Conservation (phyloP, 1,284 basidiomycete genomes). For the Earliella scabrosa region DNA sequence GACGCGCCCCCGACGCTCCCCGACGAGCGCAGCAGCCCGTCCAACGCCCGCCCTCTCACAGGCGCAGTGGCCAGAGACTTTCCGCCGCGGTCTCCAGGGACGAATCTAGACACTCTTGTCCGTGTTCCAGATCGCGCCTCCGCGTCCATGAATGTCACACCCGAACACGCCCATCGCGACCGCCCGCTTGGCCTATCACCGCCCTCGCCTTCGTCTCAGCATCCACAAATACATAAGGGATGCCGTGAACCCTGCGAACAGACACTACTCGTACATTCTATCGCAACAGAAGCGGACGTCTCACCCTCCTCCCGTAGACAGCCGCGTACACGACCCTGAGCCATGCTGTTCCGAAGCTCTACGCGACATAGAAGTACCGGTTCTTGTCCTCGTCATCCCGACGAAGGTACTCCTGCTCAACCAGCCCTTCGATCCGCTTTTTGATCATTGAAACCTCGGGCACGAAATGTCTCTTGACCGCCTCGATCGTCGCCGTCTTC, state of each 20-base stretch:
- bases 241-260: too few relatives aligned
- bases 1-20: too few relatives aligned
- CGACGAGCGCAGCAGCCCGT: too few relatives aligned
- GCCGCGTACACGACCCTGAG: too few relatives aligned
- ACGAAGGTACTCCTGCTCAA: slow-evolving; percentile 87
- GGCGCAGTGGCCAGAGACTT: too few relatives aligned
- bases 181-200: neutral
- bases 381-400: slow-evolving; percentile 75
- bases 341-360: neutral
- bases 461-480: slow-evolving; percentile 80
- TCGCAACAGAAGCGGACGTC: too few relatives aligned
- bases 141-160: neutral
- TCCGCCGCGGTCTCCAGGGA: too few relatives aligned
- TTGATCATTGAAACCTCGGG: slow-evolving; percentile 82
- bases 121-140: neutral
- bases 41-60: too few relatives aligned
- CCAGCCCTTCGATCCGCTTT: slow-evolving; percentile 78
- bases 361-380: slow-evolving; percentile 81
- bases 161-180: neutral
- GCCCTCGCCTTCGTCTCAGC: neutral
- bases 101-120: too few relatives aligned
- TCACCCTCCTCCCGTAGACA: too few relatives aligned
- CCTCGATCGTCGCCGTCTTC: slow-evolving; percentile 78
- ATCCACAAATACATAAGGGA: too few relatives aligned
- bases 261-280: neutral